Base-by-base conservation (phyloP, 2,329 filamentous ascomycete species). In the Ascochyta fabae region DNA sequence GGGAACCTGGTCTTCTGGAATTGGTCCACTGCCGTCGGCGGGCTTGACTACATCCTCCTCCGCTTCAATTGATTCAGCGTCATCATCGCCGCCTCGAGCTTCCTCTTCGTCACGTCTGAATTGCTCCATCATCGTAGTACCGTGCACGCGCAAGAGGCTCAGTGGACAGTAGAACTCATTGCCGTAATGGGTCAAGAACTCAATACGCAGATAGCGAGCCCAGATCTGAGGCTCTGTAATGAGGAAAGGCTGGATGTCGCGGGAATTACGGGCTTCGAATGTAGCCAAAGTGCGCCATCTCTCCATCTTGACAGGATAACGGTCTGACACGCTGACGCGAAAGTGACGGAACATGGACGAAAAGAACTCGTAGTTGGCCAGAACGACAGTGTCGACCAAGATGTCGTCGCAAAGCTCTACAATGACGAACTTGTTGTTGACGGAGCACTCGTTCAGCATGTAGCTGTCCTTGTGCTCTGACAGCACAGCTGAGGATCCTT, bases 301-400 rank as follows among this genome's bases (percentile, higher is more conserved):
- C 45, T 96, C 93, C 52, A 86, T 77, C 75, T 97, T 98, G 49
- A 95, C 90, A 0, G 95, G 95, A 75, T 97, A 98, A 53, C 92
- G 87, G 77, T 98, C 95, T 54, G 93, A 96, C 43, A 97, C 94
- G 72, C 91, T 96, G 64, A 98, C 87, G 47, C 90, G 85, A 74
- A 99, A 97, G 43, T 88, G 90, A 48, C 92, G 89, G 66, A 98
- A 90, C 84, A 96, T 97, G 72, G 92, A 97, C 51, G 92, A 96
- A 80, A 99, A 99, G 80, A 99, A 99, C 75, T 99, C 95, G 68
- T 96, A 99, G 74, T 99, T 99, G 59, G 94, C 95, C 49, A 99
- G 83, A n/a, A 98, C 95, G 36, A 99, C 83, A 0, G 95, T 99
- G 72, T 99, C 95, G 55, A 99, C 90, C 40, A 96, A 83, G 40